Percentiles rank a stretch among this genome's conserved stretches.
These are phyloP conservation scores for Castanea crenata DNA, from an alignment of 306 rosid genomes.

Conservation along the genomic window DNA sequence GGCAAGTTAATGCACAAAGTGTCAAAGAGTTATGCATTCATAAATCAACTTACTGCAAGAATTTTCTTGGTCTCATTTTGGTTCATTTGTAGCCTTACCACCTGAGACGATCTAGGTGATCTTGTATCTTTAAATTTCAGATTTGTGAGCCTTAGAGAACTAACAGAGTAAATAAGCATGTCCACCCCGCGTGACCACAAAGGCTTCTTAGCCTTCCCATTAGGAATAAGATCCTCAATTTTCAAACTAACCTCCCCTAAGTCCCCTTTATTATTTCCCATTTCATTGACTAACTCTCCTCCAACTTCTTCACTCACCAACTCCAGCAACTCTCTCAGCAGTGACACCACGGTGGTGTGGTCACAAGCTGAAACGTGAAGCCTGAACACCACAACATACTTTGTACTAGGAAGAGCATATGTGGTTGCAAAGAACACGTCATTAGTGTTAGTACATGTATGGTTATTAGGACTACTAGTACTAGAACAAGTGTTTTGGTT, in stretches of 20 bases:
- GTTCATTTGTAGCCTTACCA: slow-evolving; percentile 46
- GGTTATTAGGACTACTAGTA: not conserved
- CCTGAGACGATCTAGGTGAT: slow-evolving; percentile 39
- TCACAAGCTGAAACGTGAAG: slow-evolving; percentile 58
- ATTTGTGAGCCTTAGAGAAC: slow-evolving; percentile 43
- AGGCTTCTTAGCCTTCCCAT: slow-evolving; percentile 31
- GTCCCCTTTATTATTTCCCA: not conserved
- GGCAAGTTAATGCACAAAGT: no score
- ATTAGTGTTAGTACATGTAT: not conserved
- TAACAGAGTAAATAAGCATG: slow-evolving; percentile 53
- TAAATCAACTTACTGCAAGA: slow-evolving; percentile 32
- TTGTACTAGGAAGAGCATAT: slow-evolving; percentile 24
- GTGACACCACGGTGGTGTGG: slow-evolving; percentile 51
- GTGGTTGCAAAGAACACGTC: slow-evolving; percentile 37
- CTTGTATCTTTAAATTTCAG: slow-evolving; percentile 42
- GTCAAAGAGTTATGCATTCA: not conserved
- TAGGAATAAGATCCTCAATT: slow-evolving; percentile 48
- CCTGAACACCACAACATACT: slow-evolving; percentile 37
- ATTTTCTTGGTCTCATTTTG: slow-evolving; percentile 32
- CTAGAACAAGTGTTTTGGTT: slow-evolving; percentile 38
- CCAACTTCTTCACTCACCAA: slow-evolving; percentile 8
- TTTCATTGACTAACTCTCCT: not conserved
- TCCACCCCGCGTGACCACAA: slow-evolving; percentile 52
- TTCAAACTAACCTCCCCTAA: slow-evolving; percentile 19
- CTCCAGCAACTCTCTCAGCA: slow-evolving; percentile 40